Base-by-base conservation (phyloP, 2,329 filamentous ascomycete species). In the Didymella exigua region DNA sequence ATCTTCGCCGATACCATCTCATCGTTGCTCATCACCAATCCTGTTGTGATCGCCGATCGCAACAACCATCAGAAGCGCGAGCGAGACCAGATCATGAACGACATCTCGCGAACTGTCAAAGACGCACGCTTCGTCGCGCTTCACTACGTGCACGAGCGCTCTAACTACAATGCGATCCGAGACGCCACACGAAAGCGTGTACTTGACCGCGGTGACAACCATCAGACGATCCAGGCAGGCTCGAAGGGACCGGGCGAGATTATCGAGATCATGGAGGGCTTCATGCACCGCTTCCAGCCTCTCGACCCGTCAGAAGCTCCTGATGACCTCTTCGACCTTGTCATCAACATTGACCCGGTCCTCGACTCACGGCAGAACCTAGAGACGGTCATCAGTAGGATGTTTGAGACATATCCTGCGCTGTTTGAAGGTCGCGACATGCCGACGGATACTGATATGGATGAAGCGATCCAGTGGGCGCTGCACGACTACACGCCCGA, bases 31-130 rank as follows among this genome's bases (percentile, higher is more conserved):
- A 78, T 84, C 19, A 79, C 83, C 0, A 80, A 86, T 40, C 82
- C 86, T 0, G 93, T 87, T 1, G 92, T 96, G 49, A 86, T 96
- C 67, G 92, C 95, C 2, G 95, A 99, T 75, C 86, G 95, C 18
- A 99, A 99, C 76, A 99, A 97, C 71, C 91, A 96, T 44, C 88
- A 93, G 74, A 88, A 82, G 62, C 90, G 91, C 44, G 95, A 99
- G 77, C 86, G 95, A 56, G 85, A 89, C 67, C 95, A 99, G 76
- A 82, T 99, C 10, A 88, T 98, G 60, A 85, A 84, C 0, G 95
- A 98, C 67, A 81, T 97, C 30, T 76, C 81, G 2, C 82, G 84
- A 45, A 77, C 81, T 10, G 79, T 90, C 55, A 79, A 82, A 1
- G 80, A 84, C 8, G 87, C 88, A 11, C 86, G 85, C 38, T 86